Base-by-base conservation (phyloP, 208 protist genomes). In the Acanthamoeba sp. region DNA sequence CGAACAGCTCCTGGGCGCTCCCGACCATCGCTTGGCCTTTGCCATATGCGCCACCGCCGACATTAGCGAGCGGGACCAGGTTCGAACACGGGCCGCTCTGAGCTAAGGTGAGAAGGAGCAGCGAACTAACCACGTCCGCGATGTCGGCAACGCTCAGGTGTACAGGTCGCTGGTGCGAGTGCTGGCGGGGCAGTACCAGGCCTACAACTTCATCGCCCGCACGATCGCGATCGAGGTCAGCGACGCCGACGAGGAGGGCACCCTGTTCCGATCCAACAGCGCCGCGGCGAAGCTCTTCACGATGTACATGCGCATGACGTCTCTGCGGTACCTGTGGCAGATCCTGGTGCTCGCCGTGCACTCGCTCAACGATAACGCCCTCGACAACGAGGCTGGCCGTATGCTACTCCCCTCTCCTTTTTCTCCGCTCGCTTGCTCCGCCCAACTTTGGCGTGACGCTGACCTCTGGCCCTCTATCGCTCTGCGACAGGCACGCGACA, bases 261-360 rank as follows among this genome's bases (percentile, higher is more conserved):
- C 84, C 0, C 84, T 91, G 36, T 91, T 91, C 59, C 84, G 84
- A 18, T 10, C 84, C 84, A 91, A 91, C 84, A 91, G 84, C 59
- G 27, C 38, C 6, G 24, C 84, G 32, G 50, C 57, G 55, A 91
- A 91, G 84, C 50, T 91, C 22, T 91, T 91, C 84, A 91, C n/a
- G 6, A 27, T 32, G 29, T 91, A 91, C 84, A 50, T 71, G 34
- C 27, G 36, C n/a, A 91, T 91, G 84, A 34, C 29, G 0, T 50
- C 55, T 2, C 32, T 91, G 10, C 12, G 16, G 5, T 91, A 91
- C n/a, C 32, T 91, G 50, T 91, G 52, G 52, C 50, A 71, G 32
- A 24, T 91, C 16, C 59, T 91, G 0, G 84, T 91, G 18, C 34
- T 91, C 2, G 48, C 84, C 2, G 24, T 91, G 16, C 50, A 71